phyloP scores from a whole-genome alignment of 2,329 filamentous ascomycete genomes.

The Pyricularia sp. region DNA sequence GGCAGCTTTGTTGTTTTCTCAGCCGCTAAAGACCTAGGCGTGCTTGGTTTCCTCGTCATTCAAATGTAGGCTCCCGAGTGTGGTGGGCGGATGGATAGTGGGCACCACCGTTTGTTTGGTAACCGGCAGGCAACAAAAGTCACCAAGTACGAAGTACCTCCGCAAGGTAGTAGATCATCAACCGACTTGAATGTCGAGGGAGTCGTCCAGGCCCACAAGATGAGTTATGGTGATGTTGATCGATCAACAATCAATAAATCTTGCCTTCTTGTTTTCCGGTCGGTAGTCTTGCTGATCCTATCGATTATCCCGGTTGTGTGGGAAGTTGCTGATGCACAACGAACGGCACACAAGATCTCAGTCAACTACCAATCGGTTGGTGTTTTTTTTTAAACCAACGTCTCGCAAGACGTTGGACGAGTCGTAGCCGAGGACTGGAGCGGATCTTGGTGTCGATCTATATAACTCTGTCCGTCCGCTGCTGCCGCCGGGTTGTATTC shows the following conservation, averaged over 20 bases:
- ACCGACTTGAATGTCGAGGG: neutral
- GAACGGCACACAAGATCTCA: neutral
- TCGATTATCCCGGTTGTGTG: neutral
- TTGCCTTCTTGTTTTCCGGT: neutral
- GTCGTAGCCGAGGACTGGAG: neutral
- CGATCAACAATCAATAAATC: neutral
- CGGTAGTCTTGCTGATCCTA: neutral
- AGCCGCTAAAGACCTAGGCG: neutral
- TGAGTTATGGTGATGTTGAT: neutral
- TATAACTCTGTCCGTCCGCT: neutral
- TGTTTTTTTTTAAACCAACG: neutral
- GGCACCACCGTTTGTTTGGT: neutral
- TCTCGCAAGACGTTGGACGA: neutral
- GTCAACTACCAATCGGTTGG: neutral
- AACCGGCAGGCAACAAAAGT: neutral
- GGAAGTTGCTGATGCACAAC: neutral
- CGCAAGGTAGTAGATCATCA: neutral
- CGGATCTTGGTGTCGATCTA: neutral
- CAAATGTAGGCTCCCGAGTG: neutral
- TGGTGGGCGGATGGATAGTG: neutral
- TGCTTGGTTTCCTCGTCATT: neutral
- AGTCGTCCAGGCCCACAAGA: neutral
- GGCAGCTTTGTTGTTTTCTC: neutral
- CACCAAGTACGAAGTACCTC: neutral
- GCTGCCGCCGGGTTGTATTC: neutral